Percentiles rank a stretch among this genome's conserved stretches.
phyloP scores from a whole-genome alignment of 225 moss, liverwort and hornwort species.

The Polytrichum formosum region DNA sequence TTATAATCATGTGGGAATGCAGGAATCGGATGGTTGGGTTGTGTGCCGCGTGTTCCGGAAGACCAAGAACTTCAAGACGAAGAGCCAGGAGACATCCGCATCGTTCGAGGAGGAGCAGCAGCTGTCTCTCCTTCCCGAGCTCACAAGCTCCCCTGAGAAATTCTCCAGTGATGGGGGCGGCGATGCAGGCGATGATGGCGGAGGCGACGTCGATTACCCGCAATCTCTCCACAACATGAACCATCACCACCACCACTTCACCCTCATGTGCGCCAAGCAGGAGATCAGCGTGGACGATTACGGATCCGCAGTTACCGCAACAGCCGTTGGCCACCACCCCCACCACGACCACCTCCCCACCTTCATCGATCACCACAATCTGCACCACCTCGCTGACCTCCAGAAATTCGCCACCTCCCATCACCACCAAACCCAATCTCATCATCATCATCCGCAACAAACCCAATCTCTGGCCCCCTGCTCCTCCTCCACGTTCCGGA shows the following conservation, averaged over 20 bases:
- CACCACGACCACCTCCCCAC: background rate
- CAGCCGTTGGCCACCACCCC: too few relatives aligned
- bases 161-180: conserved; percentile 5
- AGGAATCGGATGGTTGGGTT: conserved; percentile 52
- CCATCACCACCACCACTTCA: conserved; percentile 15
- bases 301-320: conserved; percentile 8
- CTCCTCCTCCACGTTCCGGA: conserved; percentile 27
- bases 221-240: background rate
- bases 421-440: background rate
- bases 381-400: conserved; percentile 31
- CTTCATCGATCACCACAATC: background rate
- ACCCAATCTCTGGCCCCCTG: conserved; percentile 17
- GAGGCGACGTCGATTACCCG: conserved; percentile 1
- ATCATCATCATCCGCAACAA: too few relatives aligned
- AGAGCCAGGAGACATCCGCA: conserved; percentile 25
- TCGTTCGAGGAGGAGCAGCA: conserved; percentile 31
- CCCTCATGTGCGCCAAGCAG: conserved; percentile 31
- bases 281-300: conserved; percentile 42
- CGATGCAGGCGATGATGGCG: conserved; percentile 7
- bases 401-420: conserved; percentile 2
- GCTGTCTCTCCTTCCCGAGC: conserved; percentile 5
- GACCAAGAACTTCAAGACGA: conserved; percentile 32
- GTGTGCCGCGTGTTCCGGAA: conserved; percentile 45
- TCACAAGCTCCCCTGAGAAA: conserved; percentile 5
- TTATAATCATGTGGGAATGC: background rate